Conservation (phyloP, 371 early-diverging fungal genomes). For the Circinella minor region DNA sequence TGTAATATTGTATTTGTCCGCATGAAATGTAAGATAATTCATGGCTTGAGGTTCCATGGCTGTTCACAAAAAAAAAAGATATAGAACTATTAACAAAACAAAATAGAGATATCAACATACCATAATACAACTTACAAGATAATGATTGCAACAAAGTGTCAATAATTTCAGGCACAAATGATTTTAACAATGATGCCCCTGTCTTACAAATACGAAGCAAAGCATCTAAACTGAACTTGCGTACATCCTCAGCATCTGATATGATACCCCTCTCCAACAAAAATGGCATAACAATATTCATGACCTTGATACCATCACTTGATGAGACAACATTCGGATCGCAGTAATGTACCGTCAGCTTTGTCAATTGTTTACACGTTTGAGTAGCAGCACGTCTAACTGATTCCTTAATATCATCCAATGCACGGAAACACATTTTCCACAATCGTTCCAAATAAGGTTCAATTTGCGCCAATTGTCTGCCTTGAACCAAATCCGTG, state of each 20-base stretch:
- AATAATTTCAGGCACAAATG: slow-evolving; percentile 75
- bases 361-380: slow-evolving; percentile 79
- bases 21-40: slow-evolving; percentile 92
- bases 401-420: slow-evolving; percentile 95
- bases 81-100: background rate
- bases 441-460: slow-evolving; percentile 81
- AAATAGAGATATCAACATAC: background rate
- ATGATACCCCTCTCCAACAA: slow-evolving; percentile 83
- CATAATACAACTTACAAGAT: slow-evolving; percentile 54
- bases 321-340: slow-evolving; percentile 71
- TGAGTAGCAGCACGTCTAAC: slow-evolving; percentile 86
- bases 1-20: slow-evolving; percentile 85
- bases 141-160: slow-evolving; percentile 82
- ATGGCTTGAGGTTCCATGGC: slow-evolving; percentile 62
- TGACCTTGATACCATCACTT: slow-evolving; percentile 68
- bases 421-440: slow-evolving; percentile 86
- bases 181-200: slow-evolving; percentile 72
- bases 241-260: slow-evolving; percentile 88
- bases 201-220: slow-evolving; percentile 84
- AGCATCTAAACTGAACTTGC: slow-evolving; percentile 80
- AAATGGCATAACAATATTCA: slow-evolving; percentile 85
- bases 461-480: slow-evolving; percentile 69
- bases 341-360: slow-evolving; percentile 82
- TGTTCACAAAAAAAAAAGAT: slow-evolving; percentile 2
- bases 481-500: slow-evolving; percentile 78